These are phyloP conservation scores for Macrolepiota fuliginosa DNA, from an alignment of 768 basidiomycete species.

Conservation along the genomic window DNA sequence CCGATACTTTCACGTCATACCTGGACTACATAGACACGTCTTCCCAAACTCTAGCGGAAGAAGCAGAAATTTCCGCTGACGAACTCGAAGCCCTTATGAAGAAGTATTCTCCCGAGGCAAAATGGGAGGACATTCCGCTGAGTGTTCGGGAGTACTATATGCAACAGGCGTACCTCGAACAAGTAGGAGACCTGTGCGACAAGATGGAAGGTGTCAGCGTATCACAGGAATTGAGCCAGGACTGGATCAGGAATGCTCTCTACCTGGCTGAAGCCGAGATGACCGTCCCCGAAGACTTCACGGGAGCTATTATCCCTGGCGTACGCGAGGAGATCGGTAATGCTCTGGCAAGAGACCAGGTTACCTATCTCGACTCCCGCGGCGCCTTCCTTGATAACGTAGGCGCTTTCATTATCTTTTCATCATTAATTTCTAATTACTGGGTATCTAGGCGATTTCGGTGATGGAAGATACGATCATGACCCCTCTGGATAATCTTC, in stretches of 20 bases:
- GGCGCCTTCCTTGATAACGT: background rate
- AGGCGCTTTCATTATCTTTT: background rate
- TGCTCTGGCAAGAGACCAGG: constrained; percentile 4
- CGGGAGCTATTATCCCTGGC: background rate
- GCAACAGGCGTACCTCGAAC: constrained; percentile 2
- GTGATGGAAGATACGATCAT: background rate
- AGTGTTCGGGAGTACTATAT: background rate
- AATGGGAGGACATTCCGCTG: constrained; percentile 3
- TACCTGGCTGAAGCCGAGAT: background rate
- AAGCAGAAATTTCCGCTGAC: background rate
- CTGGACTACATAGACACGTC: background rate
- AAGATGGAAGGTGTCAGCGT: background rate
- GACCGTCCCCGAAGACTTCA: background rate
- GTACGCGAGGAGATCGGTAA: background rate
- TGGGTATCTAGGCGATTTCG: background rate
- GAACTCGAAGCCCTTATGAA: background rate
- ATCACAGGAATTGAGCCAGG: background rate
- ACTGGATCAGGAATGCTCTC: background rate
- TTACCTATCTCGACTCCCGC: background rate
- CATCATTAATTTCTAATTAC: background rate
- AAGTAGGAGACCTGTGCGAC: constrained; percentile 3
- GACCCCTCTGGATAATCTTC: constrained; percentile 18
- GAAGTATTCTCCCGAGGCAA: constrained; percentile 4
- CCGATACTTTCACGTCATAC: background rate
- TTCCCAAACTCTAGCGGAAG: background rate